Evolutionary conservation across 345 rosid genomes (phyloP).

Genomic region (Populus tremula): DNA sequence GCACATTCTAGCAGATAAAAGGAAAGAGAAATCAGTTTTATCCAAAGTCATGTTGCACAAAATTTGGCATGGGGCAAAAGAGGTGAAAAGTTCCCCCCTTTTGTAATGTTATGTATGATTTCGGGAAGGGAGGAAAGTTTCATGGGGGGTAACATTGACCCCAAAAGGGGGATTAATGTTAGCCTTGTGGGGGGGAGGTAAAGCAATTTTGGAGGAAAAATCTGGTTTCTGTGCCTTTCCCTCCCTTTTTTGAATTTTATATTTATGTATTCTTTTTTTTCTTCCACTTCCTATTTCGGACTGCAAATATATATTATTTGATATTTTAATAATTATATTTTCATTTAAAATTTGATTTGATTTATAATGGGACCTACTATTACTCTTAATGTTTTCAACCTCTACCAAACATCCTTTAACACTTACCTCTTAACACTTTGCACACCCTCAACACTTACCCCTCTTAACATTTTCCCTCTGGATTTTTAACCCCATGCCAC

Average conservation of each 20-base stretch:
- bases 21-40: background rate
- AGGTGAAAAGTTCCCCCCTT: background rate
- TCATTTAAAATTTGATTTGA: background rate
- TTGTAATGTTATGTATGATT: background rate
- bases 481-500: background rate
- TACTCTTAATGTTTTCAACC: background rate
- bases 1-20: constrained; percentile 65
- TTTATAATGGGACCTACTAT: background rate
- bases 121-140: background rate
- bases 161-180: too few species aligned
- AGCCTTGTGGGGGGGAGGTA: background rate
- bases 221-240: background rate
- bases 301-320: background rate
- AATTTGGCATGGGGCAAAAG: background rate
- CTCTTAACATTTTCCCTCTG: background rate
- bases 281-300: background rate
- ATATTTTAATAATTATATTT: background rate
- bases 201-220: background rate
- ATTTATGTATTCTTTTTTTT: background rate
- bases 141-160: background rate
- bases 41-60: background rate
- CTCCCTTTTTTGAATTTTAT: background rate
- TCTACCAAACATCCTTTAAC: background rate
- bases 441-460: background rate
- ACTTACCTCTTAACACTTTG: background rate